Conservation (phyloP, 257 asterid species). For the Solanum virginianum region DNA sequence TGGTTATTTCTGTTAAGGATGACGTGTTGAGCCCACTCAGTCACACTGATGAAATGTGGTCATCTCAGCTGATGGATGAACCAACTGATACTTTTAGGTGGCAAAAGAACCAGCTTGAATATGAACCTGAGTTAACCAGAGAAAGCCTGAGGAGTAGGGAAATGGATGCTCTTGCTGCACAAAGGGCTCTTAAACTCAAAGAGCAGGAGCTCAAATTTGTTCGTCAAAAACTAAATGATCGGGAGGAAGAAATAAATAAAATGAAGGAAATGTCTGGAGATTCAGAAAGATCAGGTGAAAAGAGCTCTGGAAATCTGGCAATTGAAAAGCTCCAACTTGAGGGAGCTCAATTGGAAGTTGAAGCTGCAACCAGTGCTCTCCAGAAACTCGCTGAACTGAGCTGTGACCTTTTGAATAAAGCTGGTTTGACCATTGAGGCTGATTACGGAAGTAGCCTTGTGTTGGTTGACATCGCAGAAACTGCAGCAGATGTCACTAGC, state of each 20-base stretch:
- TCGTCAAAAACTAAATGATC: constrained; percentile 26
- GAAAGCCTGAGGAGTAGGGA: constrained; percentile 58
- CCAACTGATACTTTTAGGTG: constrained; percentile 17
- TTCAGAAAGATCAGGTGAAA: constrained; percentile 32
- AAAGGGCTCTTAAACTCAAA: constrained; percentile 44
- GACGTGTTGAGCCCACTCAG: constrained; percentile 10
- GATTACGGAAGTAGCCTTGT: constrained; percentile 10
- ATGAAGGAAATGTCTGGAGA: constrained; percentile 37
- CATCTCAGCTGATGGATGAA: constrained; percentile 6
- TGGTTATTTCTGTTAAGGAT: constrained; percentile 30
- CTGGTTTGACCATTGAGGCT: constrained; percentile 22
- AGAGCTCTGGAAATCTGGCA: constrained; percentile 47
- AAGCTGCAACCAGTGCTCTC: constrained; percentile 67
- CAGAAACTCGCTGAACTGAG: constrained; percentile 61
- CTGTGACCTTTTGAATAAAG: constrained; percentile 35
- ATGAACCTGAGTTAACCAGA: constrained; percentile 45
- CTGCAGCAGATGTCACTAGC: background rate
- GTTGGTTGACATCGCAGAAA: constrained; percentile 1
- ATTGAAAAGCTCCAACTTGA: constrained; percentile 61
- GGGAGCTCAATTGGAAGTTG: constrained; percentile 64
- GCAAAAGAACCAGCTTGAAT: constrained; percentile 45
- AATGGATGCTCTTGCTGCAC: constrained; percentile 48
- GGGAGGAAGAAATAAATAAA: constrained; percentile 46
- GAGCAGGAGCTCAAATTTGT: constrained; percentile 53
- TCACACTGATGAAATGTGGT: constrained; percentile 2